Base-by-base conservation (phyloP, 1,284 basidiomycete genomes). In the Pholiota adiposa region DNA sequence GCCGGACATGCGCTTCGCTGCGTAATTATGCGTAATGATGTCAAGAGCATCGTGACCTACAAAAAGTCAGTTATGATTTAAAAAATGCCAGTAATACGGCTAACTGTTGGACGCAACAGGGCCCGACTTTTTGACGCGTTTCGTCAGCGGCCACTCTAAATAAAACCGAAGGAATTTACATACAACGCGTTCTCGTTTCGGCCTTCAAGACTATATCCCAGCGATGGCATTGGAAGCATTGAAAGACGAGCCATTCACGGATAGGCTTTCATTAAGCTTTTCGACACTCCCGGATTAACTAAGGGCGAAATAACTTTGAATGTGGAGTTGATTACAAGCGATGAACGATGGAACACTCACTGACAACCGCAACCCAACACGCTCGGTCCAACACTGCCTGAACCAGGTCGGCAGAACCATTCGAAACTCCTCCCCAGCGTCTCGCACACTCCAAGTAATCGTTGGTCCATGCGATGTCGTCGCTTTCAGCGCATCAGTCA, bases 141-240 rank as follows among this genome's bases (percentile, higher is more conserved):
- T 41, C n/a, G 23, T 41, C 29, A 41, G 3, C 21, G 21, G 40
- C 33, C 6, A 46, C 19, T 14, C 25, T 18, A n/a, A 25, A 12
- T 23, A 23, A 18, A n/a, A 27, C 51, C 16, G 21, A 23, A 7
- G 54, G 27, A 57, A 23, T 49, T 14, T 14, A 71, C 77, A 53
- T 62, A 85, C 84, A 77, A 85, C 12, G 76, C 78, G 46, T 81
- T 82, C 63, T 78, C 77, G 51, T 76, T 76, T 18, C 76, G 67
- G 14, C 74, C 77, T 67, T 78, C 77, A 18, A 60, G 60, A 3
- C 63, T 73, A 56, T 69, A 72, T 21, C 69, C n/a, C 69, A 11
- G 73, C 73, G 3, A 78, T 67, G 12, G 71, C 74, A 18, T 65
- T 57, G 1, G 71, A 63, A 14, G 73, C 67, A 58, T 74, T 67